Conservation (phyloP, 345 rosid genomes). For the Physaria fendleri region DNA sequence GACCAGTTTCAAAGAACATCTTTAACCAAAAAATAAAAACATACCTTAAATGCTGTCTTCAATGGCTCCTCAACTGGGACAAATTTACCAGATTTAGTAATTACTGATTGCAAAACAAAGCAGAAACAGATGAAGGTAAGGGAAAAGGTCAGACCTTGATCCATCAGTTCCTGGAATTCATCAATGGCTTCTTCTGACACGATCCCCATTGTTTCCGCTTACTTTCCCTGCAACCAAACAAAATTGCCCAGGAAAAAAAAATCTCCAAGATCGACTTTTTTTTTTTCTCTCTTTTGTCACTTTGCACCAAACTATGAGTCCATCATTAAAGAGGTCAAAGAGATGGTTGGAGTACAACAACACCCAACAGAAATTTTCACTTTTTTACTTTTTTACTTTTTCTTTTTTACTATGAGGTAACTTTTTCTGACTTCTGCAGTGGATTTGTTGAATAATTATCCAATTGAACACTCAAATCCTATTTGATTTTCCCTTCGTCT, state of each 20-base stretch:
- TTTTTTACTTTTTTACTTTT: too few relatives aligned
- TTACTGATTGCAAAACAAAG: constrained; percentile 7
- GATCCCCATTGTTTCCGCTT: constrained; percentile 37
- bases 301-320: constrained; percentile 26
- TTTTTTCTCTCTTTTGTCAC: neutral
- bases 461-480: neutral
- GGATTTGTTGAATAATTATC: constrained; percentile 5
- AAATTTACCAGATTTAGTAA: constrained; percentile 5
- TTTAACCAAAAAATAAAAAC: constrained; percentile 3
- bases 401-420: too few relatives aligned
- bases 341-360: constrained; percentile 14
- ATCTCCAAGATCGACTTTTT: constrained; percentile 10
- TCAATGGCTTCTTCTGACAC: constrained; percentile 60
- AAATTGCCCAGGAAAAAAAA: neutral
- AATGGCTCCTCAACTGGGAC: constrained; percentile 57
- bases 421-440: constrained; percentile 7
- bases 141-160: constrained; percentile 50
- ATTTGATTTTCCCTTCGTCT: neutral
- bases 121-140: constrained; percentile 13
- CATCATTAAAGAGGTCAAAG: constrained; percentile 30
- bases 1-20: constrained; percentile 10
- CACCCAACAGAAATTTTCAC: constrained; percentile 13
- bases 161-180: constrained; percentile 58
- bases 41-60: constrained; percentile 59
- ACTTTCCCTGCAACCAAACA: constrained; percentile 13